Conservation (phyloP, 2,329 filamentous ascomycete genomes). For the Colletotrichum euphorbiae region DNA sequence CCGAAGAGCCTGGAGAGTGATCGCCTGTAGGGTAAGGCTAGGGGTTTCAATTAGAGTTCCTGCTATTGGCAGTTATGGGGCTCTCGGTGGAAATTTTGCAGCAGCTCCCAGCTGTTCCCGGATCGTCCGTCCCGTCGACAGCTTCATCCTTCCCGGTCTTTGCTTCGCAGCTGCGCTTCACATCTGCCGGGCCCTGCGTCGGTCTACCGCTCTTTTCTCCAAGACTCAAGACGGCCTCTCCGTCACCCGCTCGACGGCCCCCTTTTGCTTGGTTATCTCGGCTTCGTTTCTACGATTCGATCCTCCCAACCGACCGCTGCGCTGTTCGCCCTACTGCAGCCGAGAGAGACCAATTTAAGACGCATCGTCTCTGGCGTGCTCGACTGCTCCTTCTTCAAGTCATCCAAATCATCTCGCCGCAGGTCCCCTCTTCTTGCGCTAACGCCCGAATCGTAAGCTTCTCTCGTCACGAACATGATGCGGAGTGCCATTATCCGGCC, state of each 20-base stretch:
- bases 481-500: constrained; percentile 48
- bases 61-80: constrained; percentile 30
- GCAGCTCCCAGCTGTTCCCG: constrained; percentile 35
- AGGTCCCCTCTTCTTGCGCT: constrained; percentile 12
- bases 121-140: constrained; percentile 27
- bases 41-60: constrained; percentile 24
- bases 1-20: constrained; percentile 35
- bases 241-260: constrained; percentile 22
- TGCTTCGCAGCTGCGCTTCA: constrained; percentile 21
- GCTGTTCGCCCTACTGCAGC: constrained; percentile 24
- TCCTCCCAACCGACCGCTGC: constrained; percentile 1
- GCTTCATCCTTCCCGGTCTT: constrained; percentile 19
- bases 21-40: constrained; percentile 18
- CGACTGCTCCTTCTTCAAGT: constrained; percentile 2
- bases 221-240: constrained; percentile 27
- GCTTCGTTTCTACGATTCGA: constrained; percentile 24
- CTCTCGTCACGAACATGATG: constrained; percentile 48
- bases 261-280: constrained; percentile 33
- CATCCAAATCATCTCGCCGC: constrained; percentile 21
- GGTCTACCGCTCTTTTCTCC: neutral
- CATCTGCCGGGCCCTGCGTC: constrained; percentile 9
- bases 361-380: constrained; percentile 17
- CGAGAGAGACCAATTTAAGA: constrained; percentile 14
- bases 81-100: constrained; percentile 37
- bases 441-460: constrained; percentile 15